Evolutionary conservation across 176 grass and related monocot species (phyloP), one percentile per base, ranked within the genome.

Genomic region (Avena sativa): DNA sequence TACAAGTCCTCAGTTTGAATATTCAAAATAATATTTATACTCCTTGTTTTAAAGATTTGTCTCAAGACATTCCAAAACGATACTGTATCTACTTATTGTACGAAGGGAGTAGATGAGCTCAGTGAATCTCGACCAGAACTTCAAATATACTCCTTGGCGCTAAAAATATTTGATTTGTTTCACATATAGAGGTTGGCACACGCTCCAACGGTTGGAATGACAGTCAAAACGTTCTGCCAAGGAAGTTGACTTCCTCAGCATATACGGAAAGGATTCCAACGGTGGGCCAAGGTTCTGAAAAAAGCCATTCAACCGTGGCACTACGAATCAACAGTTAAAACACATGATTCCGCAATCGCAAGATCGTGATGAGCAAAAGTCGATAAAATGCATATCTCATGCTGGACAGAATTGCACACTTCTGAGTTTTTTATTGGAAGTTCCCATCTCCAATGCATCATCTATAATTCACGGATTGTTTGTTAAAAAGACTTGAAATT

Each of bases 121-220:
- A n/a, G n/a, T n/a, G n/a, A n/a, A n/a, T n/a, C n/a, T n/a, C n/a
- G n/a, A n/a, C n/a, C n/a, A n/a, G n/a, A n/a, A n/a, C n/a, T n/a
- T n/a, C n/a, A n/a, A n/a, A n/a, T n/a, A n/a, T n/a, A n/a, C n/a
- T 30, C 26, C 17, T 63, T 44, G 20, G 75, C 50, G 63, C 59
- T 67, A 76, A 34, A 77, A 8, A 1, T 12, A 60, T 83, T 83
- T 7, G 61, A 83, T 75, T 12, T 13, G 49, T 50, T 68, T 76
- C 14, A 46, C n/a, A n/a, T 10, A 32, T 20, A 73, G 5, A 13
- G 10, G 11, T 16, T 55, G 30, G 3, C 62, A 12, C 10, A 58
- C 55, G 21, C 87, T 80, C 76, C 77, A 84, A 83, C 80, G 87
- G 74, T 8, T 11, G 16, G 8, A 9, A 47, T 9, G 44, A 56